These are phyloP conservation scores for Nepenthes gracilis DNA, from an alignment of 148 eudicot genomes.

Conservation along the genomic window DNA sequence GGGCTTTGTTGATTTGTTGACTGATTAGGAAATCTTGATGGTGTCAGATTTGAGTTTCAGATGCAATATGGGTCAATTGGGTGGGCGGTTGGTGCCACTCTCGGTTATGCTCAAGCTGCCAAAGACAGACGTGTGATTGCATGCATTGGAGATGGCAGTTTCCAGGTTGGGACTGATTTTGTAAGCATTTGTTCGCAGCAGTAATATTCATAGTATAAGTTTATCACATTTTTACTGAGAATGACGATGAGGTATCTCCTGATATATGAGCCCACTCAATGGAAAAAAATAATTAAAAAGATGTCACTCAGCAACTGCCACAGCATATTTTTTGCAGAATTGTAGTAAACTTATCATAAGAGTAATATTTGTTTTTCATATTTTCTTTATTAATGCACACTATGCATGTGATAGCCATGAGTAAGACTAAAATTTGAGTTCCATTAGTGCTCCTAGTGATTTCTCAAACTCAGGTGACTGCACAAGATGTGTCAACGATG, in stretches of 20 bases:
- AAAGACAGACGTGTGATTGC: slow-evolving; percentile 62
- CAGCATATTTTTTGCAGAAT: too few species aligned
- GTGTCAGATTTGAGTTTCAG: slow-evolving; percentile 57
- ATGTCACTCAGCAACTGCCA: too few species aligned
- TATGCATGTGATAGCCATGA: too few species aligned
- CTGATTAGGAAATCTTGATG: background rate
- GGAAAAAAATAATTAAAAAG: too few species aligned
- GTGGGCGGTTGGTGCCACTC: slow-evolving; percentile 80
- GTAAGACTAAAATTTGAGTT: too few species aligned
- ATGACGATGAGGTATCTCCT: too few species aligned
- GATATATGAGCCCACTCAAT: too few species aligned
- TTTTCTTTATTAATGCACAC: background rate
- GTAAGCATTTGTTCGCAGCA: too few species aligned
- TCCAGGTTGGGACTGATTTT: slow-evolving; percentile 37
- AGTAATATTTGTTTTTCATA: too few species aligned
- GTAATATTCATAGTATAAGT: too few species aligned
- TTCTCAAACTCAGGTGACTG: slow-evolving; percentile 49
- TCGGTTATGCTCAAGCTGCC: slow-evolving; percentile 82
- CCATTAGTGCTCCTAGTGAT: background rate
- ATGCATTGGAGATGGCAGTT: slow-evolving; percentile 82
- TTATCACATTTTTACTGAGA: too few species aligned
- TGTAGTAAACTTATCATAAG: too few species aligned
- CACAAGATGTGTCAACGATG: slow-evolving; percentile 83
- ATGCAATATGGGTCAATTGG: slow-evolving; percentile 87
- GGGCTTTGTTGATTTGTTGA: background rate